Percentiles rank a stretch among this genome's conserved stretches.
These are phyloP conservation scores for Phytophthora aleatoria DNA, from an alignment of 352 stramenopile genomes.

Conservation along the genomic window DNA sequence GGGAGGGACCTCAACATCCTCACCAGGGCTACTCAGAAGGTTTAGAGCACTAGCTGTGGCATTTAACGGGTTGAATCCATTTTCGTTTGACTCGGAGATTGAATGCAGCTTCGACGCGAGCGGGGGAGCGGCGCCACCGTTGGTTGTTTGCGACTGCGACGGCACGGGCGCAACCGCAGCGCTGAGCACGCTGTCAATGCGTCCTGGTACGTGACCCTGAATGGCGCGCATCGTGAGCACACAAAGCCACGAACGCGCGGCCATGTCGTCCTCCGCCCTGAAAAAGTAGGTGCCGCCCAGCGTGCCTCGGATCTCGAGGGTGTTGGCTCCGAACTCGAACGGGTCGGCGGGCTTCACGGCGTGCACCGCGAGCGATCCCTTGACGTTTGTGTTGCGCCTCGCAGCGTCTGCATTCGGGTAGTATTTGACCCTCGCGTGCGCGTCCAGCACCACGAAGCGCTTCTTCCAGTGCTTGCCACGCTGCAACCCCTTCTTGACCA, in stretches of 20 bases:
- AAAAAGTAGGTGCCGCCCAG: conserved; percentile 86
- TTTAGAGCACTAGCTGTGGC: conserved; percentile 31
- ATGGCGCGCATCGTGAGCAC: conserved; percentile 85
- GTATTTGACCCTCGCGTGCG: conserved; percentile 78
- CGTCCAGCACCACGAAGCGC: conserved; percentile 76
- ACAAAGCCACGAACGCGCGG: conserved; percentile 77
- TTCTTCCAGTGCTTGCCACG: conserved; percentile 87
- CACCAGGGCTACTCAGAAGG: conserved; percentile 22
- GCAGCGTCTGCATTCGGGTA: conserved; percentile 79
- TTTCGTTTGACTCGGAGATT: conserved; percentile 28
- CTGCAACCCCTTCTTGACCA: conserved; percentile 77
- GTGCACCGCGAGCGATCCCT: conserved; percentile 75
- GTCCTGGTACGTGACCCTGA: conserved; percentile 66
- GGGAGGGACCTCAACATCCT: conserved; percentile 22
- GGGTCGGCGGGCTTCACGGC: conserved; percentile 75
- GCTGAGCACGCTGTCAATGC: conserved; percentile 63
- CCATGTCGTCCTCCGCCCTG: conserved; percentile 77
- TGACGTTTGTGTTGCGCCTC: conserved; percentile 80
- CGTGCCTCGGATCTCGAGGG: conserved; percentile 75
- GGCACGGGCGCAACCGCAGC: conserved; percentile 33
- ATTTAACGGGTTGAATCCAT: conserved; percentile 28
- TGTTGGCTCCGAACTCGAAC: conserved; percentile 77
- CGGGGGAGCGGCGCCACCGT: conserved; percentile 1
- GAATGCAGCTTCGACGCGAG: conserved; percentile 26
- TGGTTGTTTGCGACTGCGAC: conserved; percentile 6